phyloP scores from a whole-genome alignment of 2,329 filamentous ascomycete genomes.

The Metarhizium guizhouense region DNA sequence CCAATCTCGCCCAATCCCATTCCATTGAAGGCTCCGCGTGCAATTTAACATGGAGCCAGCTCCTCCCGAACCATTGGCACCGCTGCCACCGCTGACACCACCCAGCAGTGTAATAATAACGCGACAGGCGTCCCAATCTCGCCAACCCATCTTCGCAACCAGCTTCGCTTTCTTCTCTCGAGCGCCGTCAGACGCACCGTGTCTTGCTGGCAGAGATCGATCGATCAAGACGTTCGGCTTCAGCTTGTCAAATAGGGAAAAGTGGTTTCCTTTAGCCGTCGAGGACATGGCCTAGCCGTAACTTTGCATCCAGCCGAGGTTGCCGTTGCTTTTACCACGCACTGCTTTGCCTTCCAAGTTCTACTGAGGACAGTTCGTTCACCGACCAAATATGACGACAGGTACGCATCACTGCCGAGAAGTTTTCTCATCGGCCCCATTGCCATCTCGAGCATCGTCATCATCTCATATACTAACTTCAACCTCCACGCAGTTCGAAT shows the following conservation, averaged over 20 bases:
- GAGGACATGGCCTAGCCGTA: conserved; percentile 12
- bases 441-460: not conserved
- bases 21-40: not conserved
- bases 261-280: not conserved
- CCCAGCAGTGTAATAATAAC: not conserved
- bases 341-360: not conserved
- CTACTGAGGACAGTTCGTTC: not conserved
- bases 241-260: not conserved
- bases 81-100: not conserved
- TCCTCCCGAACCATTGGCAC: not conserved
- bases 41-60: not conserved
- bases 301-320: conserved; percentile 1
- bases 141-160: not conserved
- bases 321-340: not conserved
- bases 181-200: not conserved
- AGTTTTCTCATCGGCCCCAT: not conserved
- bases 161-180: not conserved
- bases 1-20: not conserved
- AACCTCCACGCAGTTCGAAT: conserved; percentile 56
- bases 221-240: not conserved
- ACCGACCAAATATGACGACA: conserved; percentile 16
- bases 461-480: conserved; percentile 4
- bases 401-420: conserved; percentile 8
- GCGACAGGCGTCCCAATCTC: not conserved
- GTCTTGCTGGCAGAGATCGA: not conserved